Base-by-base conservation (phyloP, 257 asterid species). In the Hygrophila difformis region DNA sequence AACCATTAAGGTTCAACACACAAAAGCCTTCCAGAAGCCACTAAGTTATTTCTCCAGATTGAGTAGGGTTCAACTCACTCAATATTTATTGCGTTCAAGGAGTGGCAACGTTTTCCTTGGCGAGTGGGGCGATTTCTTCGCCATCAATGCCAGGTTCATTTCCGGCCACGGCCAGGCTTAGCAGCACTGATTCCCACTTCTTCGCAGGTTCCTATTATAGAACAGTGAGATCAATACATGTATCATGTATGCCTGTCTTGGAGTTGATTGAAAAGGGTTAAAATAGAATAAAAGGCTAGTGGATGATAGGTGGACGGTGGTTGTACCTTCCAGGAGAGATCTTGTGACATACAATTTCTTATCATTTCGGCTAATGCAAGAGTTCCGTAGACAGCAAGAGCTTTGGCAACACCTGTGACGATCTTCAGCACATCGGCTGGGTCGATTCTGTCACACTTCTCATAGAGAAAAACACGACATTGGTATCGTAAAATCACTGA, bases 401-500 rank as follows among this genome's bases (percentile, higher is more conserved):
- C 97, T 70, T 89, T 72, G 1, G 26, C 45, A 22, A 89, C 92
- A 1, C 78, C 54, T 34, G 28, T 47, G n/a, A 46, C 85, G 37
- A 89, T 75, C 83, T 85, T 89, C 15, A 53, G 40, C 56, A 91
- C 89, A 22, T 91, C 96, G 8, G 59, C 70, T 23, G 81, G 81
- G 26, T 86, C 96, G 48, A 91, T 51, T 9, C 67, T 63, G 18
- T 60, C 82, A 15, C 96, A 91, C 98, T 91, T 73, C 55, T 34
- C 65, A 1, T 1, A 26, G 7, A 26, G 31, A 5, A 26, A 3
- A 3, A 24, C 8, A 3, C 31, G 8, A 3, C 31, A 26, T 26
- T 26, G 1, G 31, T n/a, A 26, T 26, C 31, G 4, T 26, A 8
- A 26, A 26, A 26, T 26, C 4, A 26, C 31, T 26, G 31, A 8